Percentiles rank a stretch among this genome's conserved stretches.
Evolutionary conservation across 306 rosid species (phyloP).

Genomic region (Fragaria iinumae): DNA sequence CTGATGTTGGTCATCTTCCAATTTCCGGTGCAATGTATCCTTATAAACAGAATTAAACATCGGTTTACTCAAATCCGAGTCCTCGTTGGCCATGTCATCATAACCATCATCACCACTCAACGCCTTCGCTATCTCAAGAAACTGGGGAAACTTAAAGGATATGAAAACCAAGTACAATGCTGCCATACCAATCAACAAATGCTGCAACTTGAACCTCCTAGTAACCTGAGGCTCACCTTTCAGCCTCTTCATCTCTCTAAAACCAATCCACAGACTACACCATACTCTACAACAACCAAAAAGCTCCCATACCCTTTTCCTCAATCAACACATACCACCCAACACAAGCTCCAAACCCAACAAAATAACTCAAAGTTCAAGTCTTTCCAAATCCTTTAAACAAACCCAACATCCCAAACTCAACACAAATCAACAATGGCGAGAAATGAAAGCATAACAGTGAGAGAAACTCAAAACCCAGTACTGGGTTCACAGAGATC

Average conservation of each 20-base stretch:
- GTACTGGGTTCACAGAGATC: conserved; percentile 23
- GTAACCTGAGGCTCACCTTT: conserved; percentile 60
- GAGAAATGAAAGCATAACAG: conserved; percentile 8
- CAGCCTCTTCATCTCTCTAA: conserved; percentile 61
- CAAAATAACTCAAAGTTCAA: conserved; percentile 8
- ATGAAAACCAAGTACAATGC: conserved; percentile 70
- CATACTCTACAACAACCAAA: conserved; percentile 36
- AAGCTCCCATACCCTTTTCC: conserved; percentile 29
- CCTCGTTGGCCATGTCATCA: conserved; percentile 51
- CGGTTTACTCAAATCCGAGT: conserved; percentile 58
- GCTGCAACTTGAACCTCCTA: conserved; percentile 72
- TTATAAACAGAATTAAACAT: conserved; percentile 60
- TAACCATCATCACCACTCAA: conserved; percentile 72
- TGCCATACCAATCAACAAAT: conserved; percentile 66
- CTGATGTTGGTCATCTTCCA: conserved; percentile 59
- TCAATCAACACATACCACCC: conserved; percentile 21
- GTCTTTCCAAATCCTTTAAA: conserved; percentile 14
- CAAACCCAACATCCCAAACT: conserved; percentile 18
- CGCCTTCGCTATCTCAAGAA: conserved; percentile 55
- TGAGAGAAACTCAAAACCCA: conserved; percentile 7
- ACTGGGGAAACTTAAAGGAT: conserved; percentile 70
- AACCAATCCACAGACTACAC: conserved; percentile 19
- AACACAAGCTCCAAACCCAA: conserved; percentile 26
- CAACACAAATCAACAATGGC: conserved; percentile 17
- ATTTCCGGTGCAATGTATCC: conserved; percentile 70